Base-by-base conservation (phyloP, 805 yeast species). In the Maudiozyma turicensis region DNA sequence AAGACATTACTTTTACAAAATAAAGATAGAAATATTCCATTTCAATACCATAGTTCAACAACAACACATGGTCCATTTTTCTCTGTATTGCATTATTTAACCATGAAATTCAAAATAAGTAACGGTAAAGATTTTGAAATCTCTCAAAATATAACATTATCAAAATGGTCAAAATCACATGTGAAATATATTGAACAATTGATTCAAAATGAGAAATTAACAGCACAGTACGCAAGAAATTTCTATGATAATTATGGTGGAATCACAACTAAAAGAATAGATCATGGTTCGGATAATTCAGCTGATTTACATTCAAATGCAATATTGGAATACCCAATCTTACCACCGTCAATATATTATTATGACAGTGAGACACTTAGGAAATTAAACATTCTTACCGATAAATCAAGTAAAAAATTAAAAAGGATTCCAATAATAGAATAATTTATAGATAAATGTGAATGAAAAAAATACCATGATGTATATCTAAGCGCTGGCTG, bases 201-300 rank as follows among this genome's bases (percentile, higher is more conserved):
- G 74, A 77, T 81, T 14, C 54, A 71, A 50, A 69, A 72, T 45
- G 83, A 81, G 58, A 75, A 77, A 47, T 76, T 73, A 38, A 50
- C 67, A 28, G 77, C 84, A 1, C 61, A 58, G 33, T 56, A 53
- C 48, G 69, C 70, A 3, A 60, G 57, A 43, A 56, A 59, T 41
- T 66, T 67, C 46, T 67, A 68, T 39, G 60, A 57, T 13, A 64
- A 59, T 34, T 61, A 64, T 50, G 72, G 73, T 2, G 68, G 70
- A 8, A 64, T 69, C 10, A 57, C 55, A 11, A 65, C 64, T 47
- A 58, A 61, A 20, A 60, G 56, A 28, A 20, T 38, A 3, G 48
- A 52, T 20, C 35, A 38, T 34, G 20, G 37, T 6, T 8, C 13
- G 11, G 59, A 53, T 33, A 63, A 64, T 35, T 6, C 8, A 2